Evolutionary conservation across 2,329 filamentous ascomycete species (phyloP), one percentile per base, ranked within the genome.

Genomic region (Nemania sp.): DNA sequence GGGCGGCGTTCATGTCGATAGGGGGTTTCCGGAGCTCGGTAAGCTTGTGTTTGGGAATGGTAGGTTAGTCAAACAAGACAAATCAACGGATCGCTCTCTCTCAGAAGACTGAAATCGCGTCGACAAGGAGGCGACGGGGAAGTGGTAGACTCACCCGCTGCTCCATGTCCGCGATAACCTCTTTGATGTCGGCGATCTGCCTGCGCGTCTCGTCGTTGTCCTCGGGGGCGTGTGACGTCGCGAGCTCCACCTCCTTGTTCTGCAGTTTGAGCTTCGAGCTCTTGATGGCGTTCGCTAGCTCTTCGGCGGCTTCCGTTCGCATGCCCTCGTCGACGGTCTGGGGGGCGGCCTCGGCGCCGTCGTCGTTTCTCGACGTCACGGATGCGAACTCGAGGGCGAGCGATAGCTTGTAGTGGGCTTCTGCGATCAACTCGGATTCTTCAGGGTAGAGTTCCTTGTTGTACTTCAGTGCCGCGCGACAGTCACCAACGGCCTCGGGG

Each of bases 341-440:
- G 67, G 60, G 69, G 54, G 57, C 76, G 60, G 63, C 77, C 3
- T 80, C 78, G 20, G 72, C 75, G 54, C 80, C 77, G 46, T 84
- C 81, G 15, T 83, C 83, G 12, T 81, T 77, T 1, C 84, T 81
- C 17, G 81, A 82, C 5, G 88, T 90, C 47, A 95, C 86, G 0
- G 92, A 95, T 3, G 91, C 91, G 69, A 98, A 98, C 73, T 99
- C 95, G 29, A 99, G 84, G 0, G 95, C 95, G 15, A 99, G 85
- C 0, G 94, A 97, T 25, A 99, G 87, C 78, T 97, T 98, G 81
- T 90, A 99, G 79, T 99, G 92, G 15, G 91, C 94, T 79, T 99
- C 95, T 43, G 95, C 94, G 58, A 98, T 84, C 53, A 96, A 84
- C 68, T 92, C 90, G 13, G 91, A 92, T 64, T 96, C 91, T 51